These are phyloP conservation scores for Boletus subparvulus DNA, from an alignment of 768 basidiomycete genomes.

Conservation along the genomic window DNA sequence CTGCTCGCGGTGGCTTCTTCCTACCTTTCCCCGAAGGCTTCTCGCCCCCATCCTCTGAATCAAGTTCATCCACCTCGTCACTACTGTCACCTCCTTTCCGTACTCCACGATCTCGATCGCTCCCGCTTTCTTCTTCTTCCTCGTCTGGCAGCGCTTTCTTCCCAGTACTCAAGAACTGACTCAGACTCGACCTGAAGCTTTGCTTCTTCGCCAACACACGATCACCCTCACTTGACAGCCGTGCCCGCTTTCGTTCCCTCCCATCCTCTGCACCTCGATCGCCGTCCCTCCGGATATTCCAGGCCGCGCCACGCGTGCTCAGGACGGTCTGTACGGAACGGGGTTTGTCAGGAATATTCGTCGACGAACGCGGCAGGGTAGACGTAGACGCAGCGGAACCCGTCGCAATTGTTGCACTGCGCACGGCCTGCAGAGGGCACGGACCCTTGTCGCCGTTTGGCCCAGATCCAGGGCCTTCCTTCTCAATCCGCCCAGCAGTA, in stretches of 20 bases:
- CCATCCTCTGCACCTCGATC: slow-evolving; percentile 13
- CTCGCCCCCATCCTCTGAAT: not conserved
- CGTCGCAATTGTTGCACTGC: not conserved
- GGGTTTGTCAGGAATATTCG: slow-evolving; percentile 15
- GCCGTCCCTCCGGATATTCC: slow-evolving; percentile 38
- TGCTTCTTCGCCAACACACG: slow-evolving; percentile 19
- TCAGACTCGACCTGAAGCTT: slow-evolving; percentile 48
- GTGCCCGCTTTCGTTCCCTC: slow-evolving; percentile 40
- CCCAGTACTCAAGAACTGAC: slow-evolving; percentile 53
- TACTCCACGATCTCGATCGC: not conserved
- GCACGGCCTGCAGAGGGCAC: not conserved
- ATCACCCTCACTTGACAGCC: slow-evolving; percentile 14
- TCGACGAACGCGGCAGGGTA: not conserved
- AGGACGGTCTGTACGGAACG: slow-evolving; percentile 43
- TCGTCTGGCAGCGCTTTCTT: slow-evolving; percentile 26
- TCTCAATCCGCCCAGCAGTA: not conserved
- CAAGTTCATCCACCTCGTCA: slow-evolving; percentile 22
- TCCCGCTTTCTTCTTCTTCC: slow-evolving; percentile 18
- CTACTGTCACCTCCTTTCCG: too few species aligned
- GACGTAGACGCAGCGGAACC: not conserved
- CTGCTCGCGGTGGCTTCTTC: slow-evolving; percentile 12
- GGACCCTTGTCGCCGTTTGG: not conserved
- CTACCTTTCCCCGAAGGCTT: not conserved
- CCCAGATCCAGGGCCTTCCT: not conserved
- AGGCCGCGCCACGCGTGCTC: slow-evolving; percentile 51